phyloP scores from a whole-genome alignment of 78 protist genomes.

The Dictyostelium intermedium region DNA sequence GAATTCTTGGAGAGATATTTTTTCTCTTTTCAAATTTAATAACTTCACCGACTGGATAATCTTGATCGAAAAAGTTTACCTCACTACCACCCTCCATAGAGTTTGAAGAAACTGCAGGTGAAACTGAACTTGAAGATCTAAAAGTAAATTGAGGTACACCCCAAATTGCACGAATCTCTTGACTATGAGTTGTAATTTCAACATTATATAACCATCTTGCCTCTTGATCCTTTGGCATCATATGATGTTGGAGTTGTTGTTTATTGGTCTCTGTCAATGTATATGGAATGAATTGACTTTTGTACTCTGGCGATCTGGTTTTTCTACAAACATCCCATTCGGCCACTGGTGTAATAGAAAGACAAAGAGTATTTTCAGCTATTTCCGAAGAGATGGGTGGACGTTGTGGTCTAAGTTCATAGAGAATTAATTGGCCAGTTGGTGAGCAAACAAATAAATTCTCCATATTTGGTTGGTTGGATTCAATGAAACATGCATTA shows the following conservation, averaged over 20 bases:
- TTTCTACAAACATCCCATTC: constrained; percentile 77
- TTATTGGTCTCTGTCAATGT: not conserved
- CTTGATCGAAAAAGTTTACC: constrained; percentile 47
- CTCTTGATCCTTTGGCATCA: constrained; percentile 2
- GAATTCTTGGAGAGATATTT: constrained; percentile 57
- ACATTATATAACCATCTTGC: constrained; percentile 72
- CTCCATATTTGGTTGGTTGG: constrained; percentile 19
- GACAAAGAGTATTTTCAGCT: constrained; percentile 54
- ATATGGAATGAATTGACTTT: constrained; percentile 37
- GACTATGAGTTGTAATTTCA: constrained; percentile 73
- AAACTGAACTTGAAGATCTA: constrained; percentile 22
- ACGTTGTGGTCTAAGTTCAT: constrained; percentile 56
- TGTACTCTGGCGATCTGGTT: constrained; percentile 27
- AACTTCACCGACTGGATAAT: constrained; percentile 65
- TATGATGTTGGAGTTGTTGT: not conserved
- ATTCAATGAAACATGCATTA: constrained; percentile 54
- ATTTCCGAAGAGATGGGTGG: constrained; percentile 34
- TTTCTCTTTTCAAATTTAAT: constrained; percentile 72
- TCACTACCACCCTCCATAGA: not conserved
- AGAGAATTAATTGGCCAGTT: constrained; percentile 65
- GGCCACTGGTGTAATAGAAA: not conserved
- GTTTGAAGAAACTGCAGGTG: not conserved
- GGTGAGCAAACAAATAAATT: constrained; percentile 41
- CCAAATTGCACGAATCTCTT: constrained; percentile 71
- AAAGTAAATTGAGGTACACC: constrained; percentile 69